These are phyloP conservation scores for Kipferlia bialata DNA, from an alignment of 78 protist species.

Conservation along the genomic window DNA sequence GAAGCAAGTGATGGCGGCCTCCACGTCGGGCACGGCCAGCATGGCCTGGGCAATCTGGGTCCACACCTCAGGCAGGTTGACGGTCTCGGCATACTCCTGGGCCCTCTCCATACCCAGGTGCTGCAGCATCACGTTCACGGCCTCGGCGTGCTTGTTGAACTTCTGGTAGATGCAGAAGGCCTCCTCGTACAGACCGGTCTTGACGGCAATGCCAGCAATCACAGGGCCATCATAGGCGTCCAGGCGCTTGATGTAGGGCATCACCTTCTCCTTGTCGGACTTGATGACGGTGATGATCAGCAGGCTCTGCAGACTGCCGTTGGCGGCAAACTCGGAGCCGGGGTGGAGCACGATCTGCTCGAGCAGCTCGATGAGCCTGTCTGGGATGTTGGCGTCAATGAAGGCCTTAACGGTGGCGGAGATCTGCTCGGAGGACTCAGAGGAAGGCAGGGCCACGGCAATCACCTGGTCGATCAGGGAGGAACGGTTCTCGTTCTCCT, in stretches of 20 bases:
- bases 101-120: slow-evolving; percentile 74
- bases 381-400: slow-evolving; percentile 85
- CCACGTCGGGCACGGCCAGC: slow-evolving; percentile 51
- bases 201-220: slow-evolving; percentile 81
- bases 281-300: slow-evolving; percentile 93
- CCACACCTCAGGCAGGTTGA: slow-evolving; percentile 77
- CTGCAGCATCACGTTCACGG: slow-evolving; percentile 61
- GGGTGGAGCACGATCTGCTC: slow-evolving; percentile 85
- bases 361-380: slow-evolving; percentile 93
- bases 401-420: slow-evolving; percentile 90
- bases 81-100: slow-evolving; percentile 77
- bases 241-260: slow-evolving; percentile 83
- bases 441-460: slow-evolving; percentile 70
- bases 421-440: slow-evolving; percentile 77
- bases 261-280: slow-evolving; percentile 74
- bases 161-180: slow-evolving; percentile 91
- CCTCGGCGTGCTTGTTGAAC: slow-evolving; percentile 64
- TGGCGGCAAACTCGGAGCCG: slow-evolving; percentile 61
- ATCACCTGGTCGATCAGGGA: slow-evolving; percentile 36
- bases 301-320: slow-evolving; percentile 90
- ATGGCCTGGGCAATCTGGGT: slow-evolving; percentile 76
- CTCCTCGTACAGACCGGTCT: slow-evolving; percentile 78
- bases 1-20: slow-evolving; percentile 60
- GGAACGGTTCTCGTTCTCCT: slow-evolving; percentile 57
- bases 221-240: slow-evolving; percentile 89